Percentiles rank a stretch among this genome's conserved stretches.
Conservation (phyloP, 371 early-diverging fungal species). For the Mortierella sp. region DNA sequence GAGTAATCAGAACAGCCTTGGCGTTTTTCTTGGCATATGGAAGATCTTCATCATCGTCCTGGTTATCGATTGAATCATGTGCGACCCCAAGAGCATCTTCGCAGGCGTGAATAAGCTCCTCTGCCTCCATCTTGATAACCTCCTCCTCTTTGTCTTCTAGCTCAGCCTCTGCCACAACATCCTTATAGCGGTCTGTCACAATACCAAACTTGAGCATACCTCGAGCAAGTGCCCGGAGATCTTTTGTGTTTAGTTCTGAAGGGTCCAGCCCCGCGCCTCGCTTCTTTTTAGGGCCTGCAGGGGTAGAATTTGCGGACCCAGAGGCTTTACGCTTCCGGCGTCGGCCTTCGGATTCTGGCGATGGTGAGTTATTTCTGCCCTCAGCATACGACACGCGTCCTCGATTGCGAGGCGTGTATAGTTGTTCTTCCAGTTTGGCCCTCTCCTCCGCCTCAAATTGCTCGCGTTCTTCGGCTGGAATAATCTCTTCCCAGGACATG, state of each 20-base stretch:
- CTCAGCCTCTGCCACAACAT: conserved; percentile 85
- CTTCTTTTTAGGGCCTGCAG: conserved; percentile 52
- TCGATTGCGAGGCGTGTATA: conserved; percentile 51
- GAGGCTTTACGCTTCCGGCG: conserved; percentile 53
- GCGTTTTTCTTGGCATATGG: conserved; percentile 69
- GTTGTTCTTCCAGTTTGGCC: conserved; percentile 55
- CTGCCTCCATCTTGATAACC: conserved; percentile 66
- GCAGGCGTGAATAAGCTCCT: conserved; percentile 81
- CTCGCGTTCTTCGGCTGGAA: conserved; percentile 88
- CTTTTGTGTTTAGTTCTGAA: conserved; percentile 76
- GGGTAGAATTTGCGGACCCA: conserved; percentile 20
- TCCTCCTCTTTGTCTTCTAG: conserved; percentile 78
- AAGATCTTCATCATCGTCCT: conserved; percentile 57
- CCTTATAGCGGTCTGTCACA: conserved; percentile 79
- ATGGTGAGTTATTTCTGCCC: conserved; percentile 38
- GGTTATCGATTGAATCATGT: conserved; percentile 56
- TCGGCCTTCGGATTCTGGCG: conserved; percentile 57
- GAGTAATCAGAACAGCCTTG: conserved; percentile 85
- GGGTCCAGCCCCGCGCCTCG: conserved; percentile 54
- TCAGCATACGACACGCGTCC: conserved; percentile 55
- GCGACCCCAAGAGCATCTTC: conserved; percentile 73
- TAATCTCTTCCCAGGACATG: conserved; percentile 95
- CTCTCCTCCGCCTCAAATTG: conserved; percentile 74
- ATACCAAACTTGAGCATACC: conserved; percentile 87
- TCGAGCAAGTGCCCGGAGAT: conserved; percentile 83